phyloP scores from a whole-genome alignment of 148 eudicot species.

The Suaeda aralocaspica region DNA sequence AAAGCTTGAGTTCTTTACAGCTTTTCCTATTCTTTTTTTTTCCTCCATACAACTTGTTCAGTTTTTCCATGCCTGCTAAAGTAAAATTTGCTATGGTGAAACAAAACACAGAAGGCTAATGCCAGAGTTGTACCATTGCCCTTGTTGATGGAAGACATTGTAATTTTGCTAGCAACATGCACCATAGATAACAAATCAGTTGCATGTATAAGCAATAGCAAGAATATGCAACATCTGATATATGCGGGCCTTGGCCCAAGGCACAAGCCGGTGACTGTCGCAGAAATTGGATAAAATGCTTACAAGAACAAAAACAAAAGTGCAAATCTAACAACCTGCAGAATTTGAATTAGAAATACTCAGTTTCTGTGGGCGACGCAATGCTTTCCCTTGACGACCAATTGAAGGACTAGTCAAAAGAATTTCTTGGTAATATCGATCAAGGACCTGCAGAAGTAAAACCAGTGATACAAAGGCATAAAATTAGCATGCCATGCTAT shows the following conservation, averaged over 20 bases:
- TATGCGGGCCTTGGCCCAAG: neutral
- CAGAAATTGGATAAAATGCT: neutral
- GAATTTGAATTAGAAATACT: conserved; percentile 30
- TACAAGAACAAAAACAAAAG: neutral
- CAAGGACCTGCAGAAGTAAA: conserved; percentile 56
- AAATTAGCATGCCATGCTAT: neutral
- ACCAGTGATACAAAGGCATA: neutral
- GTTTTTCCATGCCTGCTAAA: too few relatives aligned
- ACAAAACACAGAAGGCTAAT: neutral
- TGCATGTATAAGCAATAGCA: neutral
- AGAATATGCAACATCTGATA: neutral
- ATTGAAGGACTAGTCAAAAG: conserved; percentile 53
- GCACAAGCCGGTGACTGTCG: neutral
- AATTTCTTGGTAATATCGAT: conserved; percentile 55
- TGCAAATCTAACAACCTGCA: conserved; percentile 20
- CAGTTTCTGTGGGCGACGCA: conserved; percentile 62
- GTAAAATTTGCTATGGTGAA: too few relatives aligned
- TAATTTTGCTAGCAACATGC: too few relatives aligned
- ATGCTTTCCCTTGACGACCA: conserved; percentile 93
- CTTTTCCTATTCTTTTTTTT: too few relatives aligned
- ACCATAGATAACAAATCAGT: too few relatives aligned
- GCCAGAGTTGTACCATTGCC: neutral
- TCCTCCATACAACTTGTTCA: too few relatives aligned
- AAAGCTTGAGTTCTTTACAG: too few relatives aligned
- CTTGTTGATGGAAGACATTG: too few relatives aligned